Evolutionary conservation across 2,329 filamentous ascomycete genomes (phyloP), one percentile per base, ranked within the genome.

Genomic region (Penicillium crustosum): DNA sequence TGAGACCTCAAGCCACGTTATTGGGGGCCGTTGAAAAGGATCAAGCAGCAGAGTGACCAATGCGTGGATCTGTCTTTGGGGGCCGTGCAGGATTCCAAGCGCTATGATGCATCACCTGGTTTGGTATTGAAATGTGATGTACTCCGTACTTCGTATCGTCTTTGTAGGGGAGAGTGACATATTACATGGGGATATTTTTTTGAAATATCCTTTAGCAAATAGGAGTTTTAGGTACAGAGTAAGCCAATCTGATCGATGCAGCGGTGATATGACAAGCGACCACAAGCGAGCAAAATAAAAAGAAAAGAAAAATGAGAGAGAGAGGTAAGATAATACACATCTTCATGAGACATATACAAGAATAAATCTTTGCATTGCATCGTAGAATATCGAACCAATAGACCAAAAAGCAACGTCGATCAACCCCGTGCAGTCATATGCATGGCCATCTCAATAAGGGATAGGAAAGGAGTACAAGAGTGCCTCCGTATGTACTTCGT

Each of bases 371-470:
- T 29, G 27, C 29, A 31, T 47, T 21, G n/a, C 27, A 48, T 68
- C 66, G 69, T 67, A 63, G 62, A 70, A 67, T 71, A 67, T 66
- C 45, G 57, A 59, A 59, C 70, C 68, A 70, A 72, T 70, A 60
- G 66, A 33, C 49, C 47, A 25, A 36, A 43, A 25, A 31, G 15
- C 21, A 49, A 21, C 8, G 42, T 44, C 23, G 43, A 45, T 45
- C 41, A 25, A 13, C 35, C 38, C 19, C 39, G 39, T 42, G 39
- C 21, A 15, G 42, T 13, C 21, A 38, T 17, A 35, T 48, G 44
- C 44, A 47, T 21, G 10, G 6, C 12, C 27, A 19, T 21, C 43
- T 45, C 43, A 6, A 45, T 45, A 12, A 12, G 27, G 27, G 25
- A 29, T n/a, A 21, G 29, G 39, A 39, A 8, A 49, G 51, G 43